Percentiles rank a stretch among this genome's conserved stretches.
These are phyloP conservation scores for Penicillium sp. DNA, from an alignment of 2,329 filamentous ascomycete species.

Conservation along the genomic window DNA sequence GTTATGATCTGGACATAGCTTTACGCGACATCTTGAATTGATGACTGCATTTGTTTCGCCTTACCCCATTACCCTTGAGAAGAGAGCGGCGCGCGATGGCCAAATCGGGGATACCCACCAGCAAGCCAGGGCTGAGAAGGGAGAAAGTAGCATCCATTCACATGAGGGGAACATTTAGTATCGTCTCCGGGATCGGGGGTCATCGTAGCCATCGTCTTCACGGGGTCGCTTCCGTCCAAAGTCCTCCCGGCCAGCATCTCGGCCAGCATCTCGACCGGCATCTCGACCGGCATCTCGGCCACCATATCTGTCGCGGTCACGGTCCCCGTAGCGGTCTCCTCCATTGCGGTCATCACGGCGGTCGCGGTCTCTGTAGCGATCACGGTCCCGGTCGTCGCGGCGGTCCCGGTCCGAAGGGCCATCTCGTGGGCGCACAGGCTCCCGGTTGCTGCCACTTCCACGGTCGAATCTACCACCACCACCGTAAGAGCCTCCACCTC, in stretches of 20 bases:
- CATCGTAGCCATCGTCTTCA: slow-evolving; percentile 79
- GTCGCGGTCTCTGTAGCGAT: slow-evolving; percentile 28
- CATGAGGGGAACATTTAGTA: slow-evolving; percentile 47
- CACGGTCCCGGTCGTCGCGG: slow-evolving; percentile 54
- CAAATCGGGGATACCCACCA: slow-evolving; percentile 46
- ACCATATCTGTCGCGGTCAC: slow-evolving; percentile 44
- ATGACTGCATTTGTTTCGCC: slow-evolving; percentile 19
- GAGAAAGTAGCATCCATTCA: slow-evolving; percentile 14
- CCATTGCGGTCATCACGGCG: slow-evolving; percentile 40
- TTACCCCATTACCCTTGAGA: slow-evolving; percentile 38
- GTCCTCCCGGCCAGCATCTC: slow-evolving; percentile 48
- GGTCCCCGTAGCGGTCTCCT: slow-evolving; percentile 51
- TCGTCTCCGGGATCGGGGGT: slow-evolving; percentile 62
- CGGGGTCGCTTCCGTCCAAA: slow-evolving; percentile 66
- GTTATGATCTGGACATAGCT: not conserved
- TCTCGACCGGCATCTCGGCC: slow-evolving; percentile 56
- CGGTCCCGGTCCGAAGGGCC: slow-evolving; percentile 53
- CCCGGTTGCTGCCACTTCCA: slow-evolving; percentile 76
- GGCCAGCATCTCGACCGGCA: slow-evolving; percentile 41
- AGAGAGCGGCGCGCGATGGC: slow-evolving; percentile 25
- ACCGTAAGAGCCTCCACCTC: not conserved
- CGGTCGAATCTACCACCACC: slow-evolving; percentile 45
- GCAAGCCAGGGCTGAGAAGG: slow-evolving; percentile 33
- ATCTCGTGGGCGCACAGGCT: slow-evolving; percentile 72
- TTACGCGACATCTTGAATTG: slow-evolving; percentile 31